phyloP scores from a whole-genome alignment of 108 stramenopile genomes.

The Mediolabrus comicus region DNA sequence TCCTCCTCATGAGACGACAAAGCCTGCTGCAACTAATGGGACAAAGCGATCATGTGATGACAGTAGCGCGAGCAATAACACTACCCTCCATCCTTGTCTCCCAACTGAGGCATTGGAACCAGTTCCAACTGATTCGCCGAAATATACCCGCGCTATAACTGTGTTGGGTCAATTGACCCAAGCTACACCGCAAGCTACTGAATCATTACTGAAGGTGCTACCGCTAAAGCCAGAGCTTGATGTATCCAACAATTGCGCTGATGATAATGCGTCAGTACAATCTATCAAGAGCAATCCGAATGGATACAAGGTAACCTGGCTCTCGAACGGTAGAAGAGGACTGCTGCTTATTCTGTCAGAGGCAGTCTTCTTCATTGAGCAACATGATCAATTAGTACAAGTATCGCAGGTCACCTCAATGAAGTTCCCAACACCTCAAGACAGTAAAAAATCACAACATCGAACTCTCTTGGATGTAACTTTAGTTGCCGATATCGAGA shows the following conservation, averaged over 20 bases:
- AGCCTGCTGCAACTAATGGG: background rate
- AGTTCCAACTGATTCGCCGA: constrained; percentile 26
- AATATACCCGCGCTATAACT: constrained; percentile 32
- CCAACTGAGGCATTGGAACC: constrained; percentile 35
- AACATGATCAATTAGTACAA: constrained; percentile 2
- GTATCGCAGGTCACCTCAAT: constrained; percentile 34
- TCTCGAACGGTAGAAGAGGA: constrained; percentile 41
- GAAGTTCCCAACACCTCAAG: constrained; percentile 47
- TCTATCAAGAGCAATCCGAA: constrained; percentile 25
- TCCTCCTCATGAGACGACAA: constrained; percentile 19
- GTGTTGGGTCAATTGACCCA: constrained; percentile 42
- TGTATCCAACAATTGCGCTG: constrained; percentile 16
- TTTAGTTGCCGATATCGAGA: constrained; percentile 39
- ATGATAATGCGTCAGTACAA: constrained; percentile 5
- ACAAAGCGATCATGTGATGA: constrained; percentile 4
- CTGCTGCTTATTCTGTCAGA: constrained; percentile 49
- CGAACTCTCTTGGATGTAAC: constrained; percentile 48
- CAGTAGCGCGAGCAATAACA: background rate
- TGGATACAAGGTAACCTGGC: constrained; percentile 47
- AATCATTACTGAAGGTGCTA: constrained; percentile 4
- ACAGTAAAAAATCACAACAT: constrained; percentile 33
- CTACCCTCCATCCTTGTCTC: background rate
- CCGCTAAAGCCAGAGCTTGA: constrained; percentile 28
- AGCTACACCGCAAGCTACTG: constrained; percentile 5
- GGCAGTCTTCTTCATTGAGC: constrained; percentile 50